Base-by-base conservation (phyloP, 2,329 filamentous ascomycete genomes). In the Aspergillus alliaceus region DNA sequence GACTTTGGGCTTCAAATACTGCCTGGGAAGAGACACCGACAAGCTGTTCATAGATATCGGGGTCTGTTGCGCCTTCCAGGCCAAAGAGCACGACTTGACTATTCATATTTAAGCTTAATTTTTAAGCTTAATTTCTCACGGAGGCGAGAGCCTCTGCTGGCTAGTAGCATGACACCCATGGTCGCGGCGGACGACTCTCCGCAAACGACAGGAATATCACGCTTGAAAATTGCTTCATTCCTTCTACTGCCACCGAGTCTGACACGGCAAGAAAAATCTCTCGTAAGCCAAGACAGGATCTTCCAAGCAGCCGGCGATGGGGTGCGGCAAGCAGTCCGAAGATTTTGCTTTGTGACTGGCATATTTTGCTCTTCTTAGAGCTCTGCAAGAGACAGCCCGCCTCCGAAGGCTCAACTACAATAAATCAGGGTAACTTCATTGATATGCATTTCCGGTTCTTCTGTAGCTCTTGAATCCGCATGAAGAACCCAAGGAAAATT, bases 91-190 rank as follows among this genome's bases (percentile, higher is more conserved):
- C 9, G 9, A 20, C 37, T 11, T 40, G 37, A 12, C 37, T 40
- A 4, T 20, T 40, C 4, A 4, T 4, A 14, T 20, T n/a, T n/a
- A n/a, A n/a, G n/a, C n/a, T n/a, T n/a, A n/a, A n/a, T n/a, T n/a
- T n/a, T n/a, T 9, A 40, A 2, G 7, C 37, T 11, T 20, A 40
- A 20, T 5, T 11, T 20, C 2, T 20, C 3, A 22, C 20, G 37
- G 11, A 40, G 8, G 1, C 3, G 12, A 2, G 3, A 1, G 8
- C 22, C 18, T 0, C 8, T 2, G 18, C 2, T 22, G 4, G 37
- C 5, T 22, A 1, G 0, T 2, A 22, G 20, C 11, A 40, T 4
- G 11, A 40, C n/a, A 14, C 37, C 20, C 37, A 40, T 40, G 14
- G 11, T 24, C 1, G 37, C 18, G 7, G n/a, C 37, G 1, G 37